Base-by-base conservation (phyloP, 2,329 filamentous ascomycete species). In the Penicillium sp. region DNA sequence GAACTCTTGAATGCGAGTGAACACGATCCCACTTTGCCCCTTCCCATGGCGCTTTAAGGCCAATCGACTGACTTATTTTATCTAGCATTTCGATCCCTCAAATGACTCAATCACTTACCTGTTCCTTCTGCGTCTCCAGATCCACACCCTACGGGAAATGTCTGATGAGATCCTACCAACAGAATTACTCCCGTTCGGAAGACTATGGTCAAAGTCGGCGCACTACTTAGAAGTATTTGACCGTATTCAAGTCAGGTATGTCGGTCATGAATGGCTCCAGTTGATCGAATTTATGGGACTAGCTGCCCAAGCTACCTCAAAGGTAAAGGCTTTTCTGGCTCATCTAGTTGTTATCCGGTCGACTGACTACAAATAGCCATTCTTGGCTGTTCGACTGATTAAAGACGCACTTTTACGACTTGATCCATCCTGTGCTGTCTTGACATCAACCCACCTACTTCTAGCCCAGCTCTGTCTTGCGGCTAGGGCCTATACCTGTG, bases 51-150 rank as follows among this genome's bases (percentile, higher is more conserved):
- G 23, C 12, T 11, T 43, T 20, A 31, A 42, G 46, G 8, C 14
- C 6, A 9, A 15, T 35, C 14, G 27, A 26, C 23, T 26, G 4
- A 33, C 29, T 40, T 46, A 35, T 37, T 14, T 43, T 51, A 9
- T 20, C 4, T 49, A 58, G 67, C 54, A 63, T 33, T 62, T 86
- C 55, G 77, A 87, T 62, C 85, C 86, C 20, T 70, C 79, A 7
- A 69, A 77, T 37, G 84, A 88, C 67, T 82, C 82, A 18, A 77
- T 88, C 58, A 76, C 82, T 8, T 88, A 86, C 69, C 72, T 85
- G 48, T 80, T 77, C 58, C 75, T 82, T 45, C 75, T 89, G 35
- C 69, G 77, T 45, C 75, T 77, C 29, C 78, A 80, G 57, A 76
- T 84, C 53, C 68, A 74, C 37, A 69, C 57, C 41, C 31, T 66